Evolutionary conservation across 495 filamentous ascomycete genomes (phyloP).

Genomic region (Penicillium argentinense): DNA sequence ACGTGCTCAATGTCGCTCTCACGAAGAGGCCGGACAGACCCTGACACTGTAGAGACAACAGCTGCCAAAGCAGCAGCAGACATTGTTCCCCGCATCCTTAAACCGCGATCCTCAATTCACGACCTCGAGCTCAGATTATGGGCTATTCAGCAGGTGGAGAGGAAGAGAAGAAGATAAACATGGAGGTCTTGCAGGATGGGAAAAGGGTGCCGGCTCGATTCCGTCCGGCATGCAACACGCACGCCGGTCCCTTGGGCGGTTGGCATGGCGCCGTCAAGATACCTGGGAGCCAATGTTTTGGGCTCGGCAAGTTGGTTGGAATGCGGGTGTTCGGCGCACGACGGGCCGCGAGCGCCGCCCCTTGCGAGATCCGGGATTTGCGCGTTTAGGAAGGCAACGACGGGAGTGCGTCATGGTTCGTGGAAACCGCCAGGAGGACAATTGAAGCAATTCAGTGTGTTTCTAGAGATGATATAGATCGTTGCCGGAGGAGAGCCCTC

Average conservation of each 20-base stretch:
- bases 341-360: constrained; percentile 7
- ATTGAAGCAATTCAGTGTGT: too few species aligned
- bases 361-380: constrained; percentile 9
- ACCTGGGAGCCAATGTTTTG: constrained; percentile 9
- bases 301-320: neutral
- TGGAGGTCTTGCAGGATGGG: neutral
- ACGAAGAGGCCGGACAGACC: constrained; percentile 12
- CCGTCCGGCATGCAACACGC: neutral
- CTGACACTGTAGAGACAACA: constrained; percentile 9
- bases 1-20: neutral
- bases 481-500: too few species aligned
- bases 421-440: too few species aligned
- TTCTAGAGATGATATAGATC: too few species aligned
- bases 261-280: constrained; percentile 11
- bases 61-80: constrained; percentile 15
- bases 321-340: neutral
- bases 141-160: neutral
- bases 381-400: too few species aligned
- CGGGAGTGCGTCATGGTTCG: neutral
- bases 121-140: constrained; percentile 6
- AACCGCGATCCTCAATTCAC: constrained; percentile 2
- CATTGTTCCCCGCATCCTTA: constrained; percentile 18
- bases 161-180: neutral
- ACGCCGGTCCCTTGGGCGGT: neutral
- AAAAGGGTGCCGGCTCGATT: constrained; percentile 1